Evolutionary conservation across 805 yeast species (phyloP).

Genomic region (Kuraishia ogatae): DNA sequence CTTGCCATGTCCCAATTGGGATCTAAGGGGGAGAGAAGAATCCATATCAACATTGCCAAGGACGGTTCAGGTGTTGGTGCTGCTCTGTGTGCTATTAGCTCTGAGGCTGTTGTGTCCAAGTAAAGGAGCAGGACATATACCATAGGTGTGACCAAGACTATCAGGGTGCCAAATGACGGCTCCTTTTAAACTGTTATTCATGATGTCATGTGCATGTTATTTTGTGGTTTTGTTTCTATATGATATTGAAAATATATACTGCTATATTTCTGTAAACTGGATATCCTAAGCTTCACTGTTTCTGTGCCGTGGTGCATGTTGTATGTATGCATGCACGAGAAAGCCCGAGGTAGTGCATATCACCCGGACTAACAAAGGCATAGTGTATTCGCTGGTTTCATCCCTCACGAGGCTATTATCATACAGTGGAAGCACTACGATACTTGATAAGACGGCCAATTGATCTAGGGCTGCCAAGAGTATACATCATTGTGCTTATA

Average conservation of each 20-base stretch:
- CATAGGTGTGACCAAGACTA: not conserved
- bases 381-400: too few relatives aligned
- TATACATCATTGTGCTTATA: too few relatives aligned
- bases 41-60: conserved; percentile 74
- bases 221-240: not conserved
- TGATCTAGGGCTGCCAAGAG: too few relatives aligned
- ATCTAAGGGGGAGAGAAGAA: conserved; percentile 63
- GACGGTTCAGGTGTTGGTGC: conserved; percentile 99
- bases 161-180: not conserved
- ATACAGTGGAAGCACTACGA: too few relatives aligned
- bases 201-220: not conserved
- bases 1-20: conserved; percentile 63
- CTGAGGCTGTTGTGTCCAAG: conserved; percentile 1
- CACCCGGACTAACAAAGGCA: too few relatives aligned
- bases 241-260: not conserved
- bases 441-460: too few relatives aligned
- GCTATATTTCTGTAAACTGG: not conserved
- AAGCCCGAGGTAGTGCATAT: too few relatives aligned
- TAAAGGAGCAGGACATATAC: not conserved
- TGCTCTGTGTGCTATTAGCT: conserved; percentile 70
- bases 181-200: not conserved
- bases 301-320: too few relatives aligned
- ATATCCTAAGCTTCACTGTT: too few relatives aligned
- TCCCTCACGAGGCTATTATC: too few relatives aligned
- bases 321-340: too few relatives aligned